Conservation (phyloP, 345 rosid genomes). For the Fremontodendron californicum region DNA sequence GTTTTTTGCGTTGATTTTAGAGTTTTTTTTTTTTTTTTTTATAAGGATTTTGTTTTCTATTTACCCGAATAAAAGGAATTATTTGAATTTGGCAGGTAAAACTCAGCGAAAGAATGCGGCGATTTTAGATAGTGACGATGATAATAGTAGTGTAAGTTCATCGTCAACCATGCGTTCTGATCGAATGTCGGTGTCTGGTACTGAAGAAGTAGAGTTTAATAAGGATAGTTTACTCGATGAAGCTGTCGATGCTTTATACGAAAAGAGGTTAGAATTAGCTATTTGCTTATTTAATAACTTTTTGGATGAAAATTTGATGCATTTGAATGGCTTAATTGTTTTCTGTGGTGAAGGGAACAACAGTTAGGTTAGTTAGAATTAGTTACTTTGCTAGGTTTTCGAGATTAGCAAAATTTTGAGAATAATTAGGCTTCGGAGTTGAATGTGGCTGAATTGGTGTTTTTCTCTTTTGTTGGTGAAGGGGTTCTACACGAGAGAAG, state of each 20-base stretch:
- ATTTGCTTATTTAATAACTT: background rate
- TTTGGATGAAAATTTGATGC: background rate
- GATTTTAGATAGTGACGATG: slow-evolving; percentile 77
- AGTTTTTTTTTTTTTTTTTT: background rate
- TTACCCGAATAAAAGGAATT: background rate
- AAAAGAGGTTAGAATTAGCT: slow-evolving; percentile 51
- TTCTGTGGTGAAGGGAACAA: background rate
- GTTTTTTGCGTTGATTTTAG: background rate
- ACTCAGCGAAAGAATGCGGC: slow-evolving; percentile 44
- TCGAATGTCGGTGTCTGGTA: slow-evolving; percentile 36
- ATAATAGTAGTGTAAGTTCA: slow-evolving; percentile 71
- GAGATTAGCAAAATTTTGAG: background rate
- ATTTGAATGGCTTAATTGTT: background rate
- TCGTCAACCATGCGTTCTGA: slow-evolving; percentile 67
- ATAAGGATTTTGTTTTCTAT: background rate
- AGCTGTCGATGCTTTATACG: slow-evolving; percentile 79
- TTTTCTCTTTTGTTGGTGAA: slow-evolving; percentile 24
- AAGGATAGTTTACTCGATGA: slow-evolving; percentile 67
- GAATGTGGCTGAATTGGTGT: slow-evolving; percentile 11
- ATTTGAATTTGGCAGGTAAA: slow-evolving; percentile 38
- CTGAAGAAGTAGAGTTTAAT: slow-evolving; percentile 57
- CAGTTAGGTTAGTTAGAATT: background rate
- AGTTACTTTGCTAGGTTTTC: background rate
- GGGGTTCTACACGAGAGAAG: slow-evolving; percentile 85
- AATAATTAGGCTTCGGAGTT: background rate